Conservation (phyloP, 768 basidiomycete genomes). For the Pilatotrama ljubarskyi region DNA sequence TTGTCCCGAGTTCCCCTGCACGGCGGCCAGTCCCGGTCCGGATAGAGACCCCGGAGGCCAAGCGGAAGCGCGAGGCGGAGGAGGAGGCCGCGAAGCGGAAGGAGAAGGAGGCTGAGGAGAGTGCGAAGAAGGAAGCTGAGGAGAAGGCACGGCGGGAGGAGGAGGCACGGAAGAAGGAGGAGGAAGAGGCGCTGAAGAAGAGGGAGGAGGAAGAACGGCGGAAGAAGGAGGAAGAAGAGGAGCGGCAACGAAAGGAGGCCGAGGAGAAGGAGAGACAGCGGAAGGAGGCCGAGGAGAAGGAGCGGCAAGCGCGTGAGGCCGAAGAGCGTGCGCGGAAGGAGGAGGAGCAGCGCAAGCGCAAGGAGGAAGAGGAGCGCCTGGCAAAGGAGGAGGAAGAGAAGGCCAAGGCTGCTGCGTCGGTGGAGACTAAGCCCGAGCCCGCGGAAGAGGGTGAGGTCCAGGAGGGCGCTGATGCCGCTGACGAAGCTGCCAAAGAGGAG, state of each 20-base stretch:
- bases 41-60: slow-evolving; percentile 64
- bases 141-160: slow-evolving; percentile 23
- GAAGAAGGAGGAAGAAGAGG: slow-evolving; percentile 39
- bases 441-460: slow-evolving; percentile 48
- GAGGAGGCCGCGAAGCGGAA: slow-evolving; percentile 35
- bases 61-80: slow-evolving; percentile 47
- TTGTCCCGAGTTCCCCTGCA: slow-evolving; percentile 42
- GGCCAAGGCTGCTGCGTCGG: slow-evolving; percentile 35
- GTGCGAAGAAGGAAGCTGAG: slow-evolving; percentile 20
- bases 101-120: slow-evolving; percentile 36
- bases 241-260: slow-evolving; percentile 36
- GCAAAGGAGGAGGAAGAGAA: slow-evolving; percentile 36
- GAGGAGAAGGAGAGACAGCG: slow-evolving; percentile 42
- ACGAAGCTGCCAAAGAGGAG: slow-evolving; percentile 34
- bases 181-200: slow-evolving; percentile 53
- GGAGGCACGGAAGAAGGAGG: slow-evolving; percentile 27
- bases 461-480: slow-evolving; percentile 30
- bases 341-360: slow-evolving; percentile 42
- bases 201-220: slow-evolving; percentile 40
- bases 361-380: slow-evolving; percentile 40
- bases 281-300: slow-evolving; percentile 44
- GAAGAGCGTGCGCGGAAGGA: slow-evolving; percentile 34
- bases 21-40: slow-evolving; percentile 44
- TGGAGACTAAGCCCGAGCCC: slow-evolving; percentile 37
- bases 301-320: slow-evolving; percentile 43